Evolutionary conservation across 257 asterid species (phyloP).

Genomic region (Pogostemon cablin): DNA sequence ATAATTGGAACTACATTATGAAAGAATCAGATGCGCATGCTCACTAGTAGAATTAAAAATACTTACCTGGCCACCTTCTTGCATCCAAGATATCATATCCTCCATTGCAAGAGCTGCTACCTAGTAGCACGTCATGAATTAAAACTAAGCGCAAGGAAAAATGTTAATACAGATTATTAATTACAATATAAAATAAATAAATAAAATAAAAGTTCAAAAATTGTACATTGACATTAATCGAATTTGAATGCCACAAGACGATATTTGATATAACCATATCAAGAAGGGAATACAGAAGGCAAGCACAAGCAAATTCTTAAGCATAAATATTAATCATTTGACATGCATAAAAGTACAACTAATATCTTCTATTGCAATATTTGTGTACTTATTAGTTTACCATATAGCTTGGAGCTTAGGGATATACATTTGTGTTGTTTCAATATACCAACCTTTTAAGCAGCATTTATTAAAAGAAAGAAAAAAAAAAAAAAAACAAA

Average conservation of each 20-base stretch:
- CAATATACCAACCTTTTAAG: not conserved
- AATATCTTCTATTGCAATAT: not conserved
- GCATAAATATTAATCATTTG: not conserved
- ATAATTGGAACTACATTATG: constrained; percentile 34
- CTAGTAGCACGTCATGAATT: constrained; percentile 84
- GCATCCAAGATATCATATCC: constrained; percentile 99
- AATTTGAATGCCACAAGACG: constrained; percentile 24
- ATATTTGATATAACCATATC: not conserved
- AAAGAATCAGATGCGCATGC: constrained; percentile 28
- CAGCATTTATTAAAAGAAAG: not conserved
- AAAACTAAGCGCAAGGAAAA: constrained; percentile 71
- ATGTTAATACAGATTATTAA: constrained; percentile 48
- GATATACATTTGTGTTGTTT: constrained; percentile 15
- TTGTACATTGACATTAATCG: constrained; percentile 21
- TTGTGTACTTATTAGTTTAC: constrained; percentile 8
- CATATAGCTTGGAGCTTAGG: not conserved
- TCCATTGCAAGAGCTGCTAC: constrained; percentile 99
- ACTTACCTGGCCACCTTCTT: constrained; percentile 98
- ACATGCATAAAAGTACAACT: not conserved
- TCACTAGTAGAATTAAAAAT: constrained; percentile 27
- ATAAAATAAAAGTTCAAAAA: constrained; percentile 23
- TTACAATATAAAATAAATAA: constrained; percentile 17
- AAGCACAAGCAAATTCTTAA: not conserved
- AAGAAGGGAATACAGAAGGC: not conserved
- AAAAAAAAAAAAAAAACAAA: too few species aligned